Evolutionary conservation across 306 rosid species (phyloP), one percentile per base, ranked within the genome.

Genomic region (Quercus bicolor): DNA sequence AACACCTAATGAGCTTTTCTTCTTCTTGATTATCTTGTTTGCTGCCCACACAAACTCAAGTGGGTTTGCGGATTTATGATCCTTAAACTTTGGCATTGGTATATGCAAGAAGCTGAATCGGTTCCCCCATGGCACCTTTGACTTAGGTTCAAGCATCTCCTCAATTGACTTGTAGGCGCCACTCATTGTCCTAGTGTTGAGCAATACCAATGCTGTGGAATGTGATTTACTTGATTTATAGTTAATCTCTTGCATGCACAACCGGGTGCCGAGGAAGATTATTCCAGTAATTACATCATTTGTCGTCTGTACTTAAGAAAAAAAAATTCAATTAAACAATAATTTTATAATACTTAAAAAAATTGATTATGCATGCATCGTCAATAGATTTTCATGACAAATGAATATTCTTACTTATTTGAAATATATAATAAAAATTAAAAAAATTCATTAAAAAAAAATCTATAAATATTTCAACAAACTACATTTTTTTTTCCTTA

Each of bases 111-210:
- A 81, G 20, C 85, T 69, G 5, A 89, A 61, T 74, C 55, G 80
- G 70, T 91, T 91, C 31, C 94, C 97, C 94, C 91, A 89, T 28
- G 83, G 82, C 59, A 83, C 81, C 61, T 76, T 68, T 9, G 88
- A 54, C 37, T 85, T 75, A 18, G 86, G 76, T 29, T 85, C 79
- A 0, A 82, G 71, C 94, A 89, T 89, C 0, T 88, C 92, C 78
- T 85, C 34, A 2, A 84, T 52, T 29, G 92, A 90, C 20, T 78
- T 84, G 72, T 91, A 91, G 40, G 40, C 8, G 9, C 81, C 88
- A 20, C 82, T 81, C 55, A 72, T 21, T 70, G 48, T 86, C 77
- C 97, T 86, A 4, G 94, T 91, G 52, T 91, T 91, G 3, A 91
- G 75, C 61, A 89, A 51, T 19, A 88, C 88, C 77, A 91, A 66